These are phyloP conservation scores for Blastocystis sp. DNA, from an alignment of 352 stramenopile species.

Conservation along the genomic window DNA sequence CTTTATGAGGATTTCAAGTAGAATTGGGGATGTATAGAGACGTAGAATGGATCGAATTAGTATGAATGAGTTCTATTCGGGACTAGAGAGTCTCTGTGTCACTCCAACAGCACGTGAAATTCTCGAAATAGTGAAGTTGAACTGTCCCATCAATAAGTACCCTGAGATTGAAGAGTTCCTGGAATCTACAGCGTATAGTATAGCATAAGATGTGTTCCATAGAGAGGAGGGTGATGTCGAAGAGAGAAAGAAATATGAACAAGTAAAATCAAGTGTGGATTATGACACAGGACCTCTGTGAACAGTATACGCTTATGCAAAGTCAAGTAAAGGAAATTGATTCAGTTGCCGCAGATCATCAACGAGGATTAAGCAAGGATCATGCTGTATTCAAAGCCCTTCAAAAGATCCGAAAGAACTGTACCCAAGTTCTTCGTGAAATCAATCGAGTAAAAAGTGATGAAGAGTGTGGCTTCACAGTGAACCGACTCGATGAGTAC, in stretches of 20 bases:
- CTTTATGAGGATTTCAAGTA: conserved; percentile 31
- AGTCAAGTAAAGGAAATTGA: background rate
- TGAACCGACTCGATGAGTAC: conserved; percentile 21
- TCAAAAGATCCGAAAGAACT: background rate
- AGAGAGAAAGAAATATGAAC: background rate
- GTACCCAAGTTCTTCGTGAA: background rate
- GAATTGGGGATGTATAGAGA: background rate
- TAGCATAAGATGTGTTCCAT: background rate
- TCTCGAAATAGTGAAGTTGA: conserved; percentile 18
- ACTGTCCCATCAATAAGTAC: conserved; percentile 26
- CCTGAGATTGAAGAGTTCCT: conserved; percentile 36
- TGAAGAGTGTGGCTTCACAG: conserved; percentile 48
- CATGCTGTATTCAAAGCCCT: background rate
- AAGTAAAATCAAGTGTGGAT: background rate
- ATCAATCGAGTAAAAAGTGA: conserved; percentile 4
- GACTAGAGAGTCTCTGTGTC: background rate
- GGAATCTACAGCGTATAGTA: background rate
- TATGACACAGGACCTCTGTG: background rate
- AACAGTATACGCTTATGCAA: background rate
- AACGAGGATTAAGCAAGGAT: background rate
- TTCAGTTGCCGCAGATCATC: background rate
- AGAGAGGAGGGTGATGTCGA: background rate
- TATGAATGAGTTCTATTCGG: background rate
- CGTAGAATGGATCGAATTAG: background rate
- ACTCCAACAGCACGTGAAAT: background rate